Conservation (phyloP, 805 yeast species). For the Pichia eremophila region DNA sequence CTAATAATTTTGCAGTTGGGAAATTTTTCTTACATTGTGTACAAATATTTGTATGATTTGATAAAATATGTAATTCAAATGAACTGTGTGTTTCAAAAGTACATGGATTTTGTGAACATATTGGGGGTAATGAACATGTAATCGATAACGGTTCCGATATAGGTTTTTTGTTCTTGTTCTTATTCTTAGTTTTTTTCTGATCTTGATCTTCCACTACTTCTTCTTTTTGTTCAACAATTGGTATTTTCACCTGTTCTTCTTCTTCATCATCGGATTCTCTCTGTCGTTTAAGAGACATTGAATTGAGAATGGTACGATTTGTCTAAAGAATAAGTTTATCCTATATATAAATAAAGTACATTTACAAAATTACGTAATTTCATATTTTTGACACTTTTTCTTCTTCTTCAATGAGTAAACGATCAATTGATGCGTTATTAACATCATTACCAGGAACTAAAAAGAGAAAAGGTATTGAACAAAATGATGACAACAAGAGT, state of each 20-base stretch:
- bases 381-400: not conserved
- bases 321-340: too few species aligned
- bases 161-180: not conserved
- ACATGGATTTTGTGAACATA: constrained; percentile 10
- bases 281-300: constrained; percentile 7
- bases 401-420: not conserved
- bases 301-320: too few species aligned
- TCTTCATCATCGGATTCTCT: constrained; percentile 9
- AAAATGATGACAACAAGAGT: not conserved
- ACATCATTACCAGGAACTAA: constrained; percentile 3
- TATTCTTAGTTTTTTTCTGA: not conserved
- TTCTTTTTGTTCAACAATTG: not conserved
- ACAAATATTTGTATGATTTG: constrained; percentile 26
- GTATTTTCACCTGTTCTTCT: not conserved
- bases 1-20: constrained; percentile 34
- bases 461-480: not conserved
- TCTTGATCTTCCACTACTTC: not conserved
- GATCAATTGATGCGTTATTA: not conserved
- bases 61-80: constrained; percentile 20
- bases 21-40: constrained; percentile 30
- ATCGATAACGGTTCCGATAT: constrained; percentile 1
- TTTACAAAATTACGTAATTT: not conserved
- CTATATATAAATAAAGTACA: too few species aligned
- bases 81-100: constrained; percentile 6
- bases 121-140: constrained; percentile 19